These are phyloP conservation scores for Tetrahymena thermophila DNA, from an alignment of 73 alveolate genomes.

Conservation along the genomic window DNA sequence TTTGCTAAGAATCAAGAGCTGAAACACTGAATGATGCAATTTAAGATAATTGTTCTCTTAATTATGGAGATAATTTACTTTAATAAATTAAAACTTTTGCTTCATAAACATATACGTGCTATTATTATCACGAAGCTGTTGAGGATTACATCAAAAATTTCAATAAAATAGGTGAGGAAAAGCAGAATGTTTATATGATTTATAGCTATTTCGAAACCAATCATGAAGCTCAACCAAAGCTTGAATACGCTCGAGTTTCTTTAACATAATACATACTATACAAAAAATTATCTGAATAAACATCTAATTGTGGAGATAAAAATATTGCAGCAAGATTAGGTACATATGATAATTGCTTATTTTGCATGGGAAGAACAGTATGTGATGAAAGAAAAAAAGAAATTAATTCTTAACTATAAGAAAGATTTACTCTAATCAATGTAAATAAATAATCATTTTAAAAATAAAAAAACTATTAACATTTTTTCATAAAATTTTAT, in stretches of 20 bases:
- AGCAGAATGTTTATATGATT: not conserved
- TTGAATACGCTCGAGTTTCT: not conserved
- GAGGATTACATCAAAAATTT: not conserved
- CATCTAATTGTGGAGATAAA: not conserved
- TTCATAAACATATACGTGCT: not conserved
- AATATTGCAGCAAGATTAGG: not conserved
- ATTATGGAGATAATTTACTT: not conserved
- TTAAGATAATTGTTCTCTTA: not conserved
- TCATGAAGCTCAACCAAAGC: not conserved
- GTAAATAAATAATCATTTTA: no score
- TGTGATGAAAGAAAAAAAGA: not conserved
- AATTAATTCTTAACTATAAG: not conserved
- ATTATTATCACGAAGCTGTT: not conserved
- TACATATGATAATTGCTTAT: not conserved
- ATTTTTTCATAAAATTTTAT: no score
- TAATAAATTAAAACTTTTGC: not conserved
- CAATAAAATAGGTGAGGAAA: not conserved
- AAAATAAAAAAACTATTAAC: no score
- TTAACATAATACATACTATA: not conserved
- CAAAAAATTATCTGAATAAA: not conserved
- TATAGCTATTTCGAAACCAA: not conserved
- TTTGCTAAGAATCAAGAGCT: not conserved
- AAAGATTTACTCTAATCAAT: no score
- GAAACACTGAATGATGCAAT: not conserved
- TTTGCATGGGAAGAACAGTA: not conserved